A percentile compares a stretch with the other conserved stretches of the same genome.
These are phyloP conservation scores for Gloeopeniophorella convolvens DNA, from an alignment of 768 basidiomycete genomes.

Conservation along the genomic window DNA sequence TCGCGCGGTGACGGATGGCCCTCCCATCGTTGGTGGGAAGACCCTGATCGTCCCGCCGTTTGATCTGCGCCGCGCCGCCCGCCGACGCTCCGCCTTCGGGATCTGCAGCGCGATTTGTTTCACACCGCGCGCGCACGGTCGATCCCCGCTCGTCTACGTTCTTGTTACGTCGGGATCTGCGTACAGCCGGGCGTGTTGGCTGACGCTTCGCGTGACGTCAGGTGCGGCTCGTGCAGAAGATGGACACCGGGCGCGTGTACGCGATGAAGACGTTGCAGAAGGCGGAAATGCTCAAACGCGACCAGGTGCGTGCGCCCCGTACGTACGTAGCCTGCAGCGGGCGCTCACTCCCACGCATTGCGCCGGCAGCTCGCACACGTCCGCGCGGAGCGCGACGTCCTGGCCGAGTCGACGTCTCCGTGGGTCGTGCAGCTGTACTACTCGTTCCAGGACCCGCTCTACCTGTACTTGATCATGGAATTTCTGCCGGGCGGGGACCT, in stretches of 20 bases:
- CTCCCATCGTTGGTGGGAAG: too few relatives aligned
- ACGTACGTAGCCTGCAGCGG: background rate
- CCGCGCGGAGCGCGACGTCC: conserved; percentile 92
- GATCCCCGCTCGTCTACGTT: background rate
- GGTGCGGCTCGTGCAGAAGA: conserved; percentile 93
- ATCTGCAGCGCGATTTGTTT: too few relatives aligned
- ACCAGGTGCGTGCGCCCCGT: conserved; percentile 62
- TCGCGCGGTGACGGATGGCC: too few relatives aligned
- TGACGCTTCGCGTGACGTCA: conserved; percentile 25
- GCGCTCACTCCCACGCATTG: background rate
- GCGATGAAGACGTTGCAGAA: conserved; percentile 98
- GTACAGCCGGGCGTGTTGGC: background rate
- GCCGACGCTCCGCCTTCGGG: too few relatives aligned
- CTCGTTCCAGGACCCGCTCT: conserved; percentile 91
- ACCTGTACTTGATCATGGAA: conserved; percentile 98
- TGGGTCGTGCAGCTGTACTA: conserved; percentile 98
- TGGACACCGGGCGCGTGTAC: conserved; percentile 95
- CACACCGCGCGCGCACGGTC: too few relatives aligned
- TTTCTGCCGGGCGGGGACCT: conserved; percentile 97
- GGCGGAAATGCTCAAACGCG: conserved; percentile 98
- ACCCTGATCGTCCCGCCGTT: too few relatives aligned
- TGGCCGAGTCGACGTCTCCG: conserved; percentile 89
- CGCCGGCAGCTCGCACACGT: conserved; percentile 83
- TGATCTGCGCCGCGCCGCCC: too few relatives aligned
- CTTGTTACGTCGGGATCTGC: background rate